Base-by-base conservation (phyloP, 805 yeast species). In the Blastobotrys peoriensis region DNA sequence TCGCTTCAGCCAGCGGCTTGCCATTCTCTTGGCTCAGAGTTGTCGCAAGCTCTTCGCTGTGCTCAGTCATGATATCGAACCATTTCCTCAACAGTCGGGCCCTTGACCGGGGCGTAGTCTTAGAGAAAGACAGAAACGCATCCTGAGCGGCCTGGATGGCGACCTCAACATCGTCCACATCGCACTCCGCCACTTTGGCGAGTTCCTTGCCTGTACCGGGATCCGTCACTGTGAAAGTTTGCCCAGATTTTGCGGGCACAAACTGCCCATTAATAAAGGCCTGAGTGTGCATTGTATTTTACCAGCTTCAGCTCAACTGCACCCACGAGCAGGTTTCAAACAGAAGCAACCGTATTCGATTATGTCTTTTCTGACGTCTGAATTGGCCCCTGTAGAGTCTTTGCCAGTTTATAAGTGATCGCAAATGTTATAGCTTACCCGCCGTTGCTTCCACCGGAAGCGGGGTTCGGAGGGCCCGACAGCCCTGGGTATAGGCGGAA, bases 21-120 rank as follows among this genome's bases (percentile, higher is more conserved):
- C 94, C 94, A 59, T 84, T 84, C 58, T 84, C 94, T 44, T 76
- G 63, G 15, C 83, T 76, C 42, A 79, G 68, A 39, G 84, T 57
- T 44, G 61, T 70, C 33, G 87, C 89, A 50, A 84, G 70, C 57
- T 81, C 91, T 4, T 74, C 76, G 23, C 69, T 67, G 60, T 83
- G 74, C 43, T 74, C 78, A 34, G 69, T 63, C 68, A 81, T 71
- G 44, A 81, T 65, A 5, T 66, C 64, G 56, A 74, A 73, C 65
- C 83, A 68, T 38, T 69, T 73, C 44, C 68, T 62, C 41, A 84
- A 70, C 49, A 80, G 51, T n/a, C 65, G 66, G 3, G 81, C 66
- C 45, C 91, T 70, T 25, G 71, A 68, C 36, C 85, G 70, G 5
- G 79, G 77, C 1, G 83, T 68, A 9, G 82, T 72, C 40, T 66